phyloP scores from a whole-genome alignment of 2,329 filamentous ascomycete species.

The Colletotrichum spaethianum region DNA sequence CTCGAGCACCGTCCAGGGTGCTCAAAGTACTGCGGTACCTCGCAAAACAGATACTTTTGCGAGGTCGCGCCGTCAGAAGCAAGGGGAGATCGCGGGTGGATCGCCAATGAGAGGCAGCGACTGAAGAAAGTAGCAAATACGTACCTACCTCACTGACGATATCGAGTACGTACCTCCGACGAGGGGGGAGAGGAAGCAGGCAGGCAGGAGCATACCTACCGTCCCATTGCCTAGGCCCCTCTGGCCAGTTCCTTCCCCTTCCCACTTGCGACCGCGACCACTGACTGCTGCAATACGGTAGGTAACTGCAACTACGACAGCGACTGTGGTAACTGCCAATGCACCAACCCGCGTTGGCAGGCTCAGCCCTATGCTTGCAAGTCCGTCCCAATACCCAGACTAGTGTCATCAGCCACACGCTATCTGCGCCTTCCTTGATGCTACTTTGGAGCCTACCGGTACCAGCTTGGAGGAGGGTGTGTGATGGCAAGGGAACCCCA shows the following conservation, averaged over 20 bases:
- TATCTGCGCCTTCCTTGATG: background rate
- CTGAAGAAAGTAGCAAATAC: background rate
- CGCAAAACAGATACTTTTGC: background rate
- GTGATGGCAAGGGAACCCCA: background rate
- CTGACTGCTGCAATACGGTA: no score
- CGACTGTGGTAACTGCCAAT: background rate
- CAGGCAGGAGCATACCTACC: no score
- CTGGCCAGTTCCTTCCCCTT: background rate
- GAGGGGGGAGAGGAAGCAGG: background rate
- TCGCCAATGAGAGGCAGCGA: background rate
- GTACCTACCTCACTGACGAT: background rate
- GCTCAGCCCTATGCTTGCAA: conserved; percentile 39
- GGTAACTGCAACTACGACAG: background rate
- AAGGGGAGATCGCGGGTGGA: background rate
- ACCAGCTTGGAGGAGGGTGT: background rate
- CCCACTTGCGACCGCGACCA: no score
- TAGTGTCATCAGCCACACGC: conserved; percentile 30
- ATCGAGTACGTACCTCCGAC: background rate
- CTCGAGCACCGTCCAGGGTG: background rate
- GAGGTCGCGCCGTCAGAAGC: background rate
- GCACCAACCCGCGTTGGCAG: conserved; percentile 17
- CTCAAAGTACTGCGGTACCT: background rate
- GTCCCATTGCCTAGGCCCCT: background rate
- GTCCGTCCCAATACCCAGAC: conserved; percentile 27
- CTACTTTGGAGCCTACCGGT: background rate